phyloP scores from a whole-genome alignment of 2,329 filamentous ascomycete genomes.

The Cephalotrichum gorgonifer region DNA sequence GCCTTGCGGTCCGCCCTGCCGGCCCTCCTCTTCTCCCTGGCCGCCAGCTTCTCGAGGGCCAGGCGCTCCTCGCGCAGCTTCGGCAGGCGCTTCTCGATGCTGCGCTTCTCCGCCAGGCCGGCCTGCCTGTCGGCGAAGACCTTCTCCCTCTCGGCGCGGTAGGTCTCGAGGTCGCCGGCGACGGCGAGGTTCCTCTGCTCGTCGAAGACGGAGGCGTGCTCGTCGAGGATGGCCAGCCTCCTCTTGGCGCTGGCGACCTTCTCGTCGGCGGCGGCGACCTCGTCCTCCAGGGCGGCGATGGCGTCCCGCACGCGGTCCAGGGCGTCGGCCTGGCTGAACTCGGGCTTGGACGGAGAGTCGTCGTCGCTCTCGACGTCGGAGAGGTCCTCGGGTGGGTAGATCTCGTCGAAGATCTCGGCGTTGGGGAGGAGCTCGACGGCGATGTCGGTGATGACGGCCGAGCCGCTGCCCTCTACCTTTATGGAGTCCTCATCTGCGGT shows the following conservation, averaged over 20 bases:
- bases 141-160: constrained; percentile 29
- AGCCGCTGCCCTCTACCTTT: constrained; percentile 46
- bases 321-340: constrained; percentile 6
- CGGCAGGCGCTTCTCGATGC: constrained; percentile 16
- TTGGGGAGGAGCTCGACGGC: constrained; percentile 48
- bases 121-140: constrained; percentile 28
- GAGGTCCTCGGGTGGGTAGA: constrained; percentile 36
- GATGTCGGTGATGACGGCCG: constrained; percentile 50
- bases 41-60: constrained; percentile 19
- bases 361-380: constrained; percentile 21
- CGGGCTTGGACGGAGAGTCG: constrained; percentile 10
- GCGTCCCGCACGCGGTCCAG: constrained; percentile 19
- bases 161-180: constrained; percentile 25
- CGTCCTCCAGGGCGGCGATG: constrained; percentile 19
- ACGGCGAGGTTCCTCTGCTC: constrained; percentile 22
- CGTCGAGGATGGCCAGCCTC: constrained; percentile 30
- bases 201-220: constrained; percentile 25
- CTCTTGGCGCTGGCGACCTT: constrained; percentile 19
- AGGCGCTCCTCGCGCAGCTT: constrained; percentile 18
- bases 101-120: constrained; percentile 15
- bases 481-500: constrained; percentile 48
- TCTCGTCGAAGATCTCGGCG: constrained; percentile 40
- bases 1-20: constrained; percentile 19
- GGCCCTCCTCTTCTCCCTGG: constrained; percentile 20
- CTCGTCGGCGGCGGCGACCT: constrained; percentile 19